Evolutionary conservation across 208 protist genomes (phyloP).

Genomic region (Trypanosoma lewisi): DNA sequence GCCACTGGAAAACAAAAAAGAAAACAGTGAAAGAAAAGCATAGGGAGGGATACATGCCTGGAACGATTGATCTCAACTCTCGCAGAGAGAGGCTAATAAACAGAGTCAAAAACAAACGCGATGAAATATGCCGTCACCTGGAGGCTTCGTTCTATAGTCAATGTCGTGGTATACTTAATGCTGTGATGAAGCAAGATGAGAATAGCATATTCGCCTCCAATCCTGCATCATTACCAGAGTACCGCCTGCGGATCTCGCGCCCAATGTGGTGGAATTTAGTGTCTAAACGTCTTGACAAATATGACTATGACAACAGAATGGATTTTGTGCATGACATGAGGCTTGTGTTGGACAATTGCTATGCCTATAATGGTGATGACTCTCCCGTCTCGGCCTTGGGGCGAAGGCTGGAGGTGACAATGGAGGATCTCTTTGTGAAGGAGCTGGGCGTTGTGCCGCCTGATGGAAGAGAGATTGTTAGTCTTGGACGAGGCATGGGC

Average conservation of each 20-base stretch:
- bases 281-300: slow-evolving; percentile 49
- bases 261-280: slow-evolving; percentile 77
- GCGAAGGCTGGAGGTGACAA: slow-evolving; percentile 58
- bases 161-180: slow-evolving; percentile 43
- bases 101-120: slow-evolving; percentile 54
- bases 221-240: slow-evolving; percentile 52
- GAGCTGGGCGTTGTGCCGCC: slow-evolving; percentile 53
- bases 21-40: too few relatives aligned
- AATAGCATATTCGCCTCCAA: slow-evolving; percentile 49
- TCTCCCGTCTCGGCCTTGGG: slow-evolving; percentile 44
- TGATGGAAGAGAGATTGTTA: slow-evolving; percentile 33
- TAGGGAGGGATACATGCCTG: too few relatives aligned
- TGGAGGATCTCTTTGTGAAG: slow-evolving; percentile 83
- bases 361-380: slow-evolving; percentile 61
- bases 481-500: slow-evolving; percentile 28
- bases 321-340: slow-evolving; percentile 86
- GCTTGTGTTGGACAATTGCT: slow-evolving; percentile 78
- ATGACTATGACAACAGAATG: slow-evolving; percentile 48
- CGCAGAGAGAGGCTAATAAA: slow-evolving; percentile 28
- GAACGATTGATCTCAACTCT: slow-evolving; percentile 17
- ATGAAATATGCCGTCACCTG: slow-evolving; percentile 49
- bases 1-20: slow-evolving; percentile 2
- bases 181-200: slow-evolving; percentile 36
- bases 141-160: slow-evolving; percentile 61
- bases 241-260: slow-evolving; percentile 33